These are phyloP conservation scores for Podaxis pistillaris DNA, from an alignment of 768 basidiomycete species.

Conservation along the genomic window DNA sequence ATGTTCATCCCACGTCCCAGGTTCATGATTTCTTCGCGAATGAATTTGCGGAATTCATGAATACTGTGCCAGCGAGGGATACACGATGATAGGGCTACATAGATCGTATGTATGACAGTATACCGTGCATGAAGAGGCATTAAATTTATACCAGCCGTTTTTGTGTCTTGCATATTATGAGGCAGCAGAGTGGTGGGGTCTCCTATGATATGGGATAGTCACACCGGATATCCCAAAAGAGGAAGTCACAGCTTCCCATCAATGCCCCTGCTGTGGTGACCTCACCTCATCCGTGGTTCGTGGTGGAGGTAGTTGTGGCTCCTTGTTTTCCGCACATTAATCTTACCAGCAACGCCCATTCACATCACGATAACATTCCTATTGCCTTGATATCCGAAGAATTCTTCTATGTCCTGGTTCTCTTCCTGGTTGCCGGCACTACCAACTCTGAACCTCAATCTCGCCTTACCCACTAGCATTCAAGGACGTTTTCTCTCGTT, in stretches of 20 bases:
- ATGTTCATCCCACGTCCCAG: constrained; percentile 50
- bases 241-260: constrained; percentile 8
- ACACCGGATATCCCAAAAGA: background rate
- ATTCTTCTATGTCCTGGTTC: constrained; percentile 43
- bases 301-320: constrained; percentile 1
- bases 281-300: constrained; percentile 10
- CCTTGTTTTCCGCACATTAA: background rate
- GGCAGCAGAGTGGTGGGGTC: no score
- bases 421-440: constrained; percentile 60
- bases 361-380: background rate
- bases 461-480: constrained; percentile 65
- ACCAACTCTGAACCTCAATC: constrained; percentile 67
- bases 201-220: background rate
- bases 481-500: constrained; percentile 91
- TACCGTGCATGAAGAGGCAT: background rate
- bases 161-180: no score
- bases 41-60: background rate
- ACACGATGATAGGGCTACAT: background rate
- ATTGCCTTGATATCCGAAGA: background rate
- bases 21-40: constrained; percentile 33
- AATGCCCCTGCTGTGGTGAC: constrained; percentile 10
- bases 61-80: background rate
- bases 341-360: background rate
- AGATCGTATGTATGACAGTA: background rate
- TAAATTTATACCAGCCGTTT: no score